Conservation (phyloP, 2,329 filamentous ascomycete species). For the Ampelomyces quisqualis region DNA sequence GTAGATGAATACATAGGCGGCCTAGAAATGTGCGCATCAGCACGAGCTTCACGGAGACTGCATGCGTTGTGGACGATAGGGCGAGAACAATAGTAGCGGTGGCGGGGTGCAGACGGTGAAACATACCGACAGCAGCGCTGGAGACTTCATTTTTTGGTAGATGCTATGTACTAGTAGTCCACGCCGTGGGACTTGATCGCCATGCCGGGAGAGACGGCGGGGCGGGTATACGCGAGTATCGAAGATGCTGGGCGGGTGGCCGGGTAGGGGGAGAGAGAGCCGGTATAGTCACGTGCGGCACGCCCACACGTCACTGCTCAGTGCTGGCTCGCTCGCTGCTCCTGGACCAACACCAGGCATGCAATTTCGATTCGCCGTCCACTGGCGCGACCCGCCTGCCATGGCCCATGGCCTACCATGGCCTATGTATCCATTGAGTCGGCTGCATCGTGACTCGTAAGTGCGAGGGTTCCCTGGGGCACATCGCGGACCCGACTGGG, state of each 20-base stretch:
- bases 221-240: conserved; percentile 34
- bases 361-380: conserved; percentile 28
- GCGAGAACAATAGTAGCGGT: conserved; percentile 17
- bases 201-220: conserved; percentile 13
- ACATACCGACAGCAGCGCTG: conserved; percentile 45
- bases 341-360: conserved; percentile 32
- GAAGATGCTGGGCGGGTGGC: conserved; percentile 7
- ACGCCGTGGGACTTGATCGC: conserved; percentile 34
- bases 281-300: too few species aligned
- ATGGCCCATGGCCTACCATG: too few species aligned
- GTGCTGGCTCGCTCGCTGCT: conserved; percentile 31
- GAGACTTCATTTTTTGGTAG: conserved; percentile 38
- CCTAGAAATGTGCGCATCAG: conserved; percentile 49
- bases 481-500: conserved; percentile 16
- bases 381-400: conserved; percentile 28
- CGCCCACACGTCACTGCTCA: conserved; percentile 39
- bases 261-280: too few species aligned
- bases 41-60: conserved; percentile 12
- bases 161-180: conserved; percentile 40
- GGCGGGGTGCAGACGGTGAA: conserved; percentile 29
- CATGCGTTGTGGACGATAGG: conserved; percentile 24
- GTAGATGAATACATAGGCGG: conserved; percentile 84
- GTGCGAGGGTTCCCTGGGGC: conserved; percentile 28
- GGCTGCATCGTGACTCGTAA: conserved; percentile 4
- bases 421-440: conserved; percentile 26